phyloP scores from a whole-genome alignment of 2,329 filamentous ascomycete genomes.

The Sporothrix phasma region DNA sequence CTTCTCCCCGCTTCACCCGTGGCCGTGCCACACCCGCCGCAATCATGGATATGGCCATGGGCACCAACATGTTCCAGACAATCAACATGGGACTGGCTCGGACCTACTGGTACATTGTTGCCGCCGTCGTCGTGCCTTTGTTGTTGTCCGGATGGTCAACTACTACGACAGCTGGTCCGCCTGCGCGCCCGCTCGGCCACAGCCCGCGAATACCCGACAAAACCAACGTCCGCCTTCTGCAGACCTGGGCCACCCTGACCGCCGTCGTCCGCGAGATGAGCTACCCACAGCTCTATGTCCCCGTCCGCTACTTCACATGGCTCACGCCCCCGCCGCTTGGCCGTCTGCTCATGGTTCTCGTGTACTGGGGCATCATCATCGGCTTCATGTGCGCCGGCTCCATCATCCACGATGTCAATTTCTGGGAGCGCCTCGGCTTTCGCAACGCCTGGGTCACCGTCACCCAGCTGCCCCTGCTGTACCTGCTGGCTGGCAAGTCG shows the following conservation, averaged over 20 bases:
- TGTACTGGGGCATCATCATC: slow-evolving; percentile 50
- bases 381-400: slow-evolving; percentile 46
- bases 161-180: slow-evolving; percentile 29
- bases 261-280: slow-evolving; percentile 46
- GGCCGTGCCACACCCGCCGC: slow-evolving; percentile 1
- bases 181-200: slow-evolving; percentile 35
- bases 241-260: slow-evolving; percentile 49
- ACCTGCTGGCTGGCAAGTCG: slow-evolving; percentile 50
- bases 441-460: slow-evolving; percentile 58
- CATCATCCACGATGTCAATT: slow-evolving; percentile 43
- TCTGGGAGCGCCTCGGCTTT: slow-evolving; percentile 56
- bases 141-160: slow-evolving; percentile 35
- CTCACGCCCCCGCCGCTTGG: slow-evolving; percentile 49
- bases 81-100: slow-evolving; percentile 43
- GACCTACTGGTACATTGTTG: slow-evolving; percentile 51
- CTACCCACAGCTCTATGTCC: slow-evolving; percentile 45
- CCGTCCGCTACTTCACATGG: slow-evolving; percentile 40
- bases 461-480: slow-evolving; percentile 54
- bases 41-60: slow-evolving; percentile 25
- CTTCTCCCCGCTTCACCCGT: background rate
- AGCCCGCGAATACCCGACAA: slow-evolving; percentile 41
- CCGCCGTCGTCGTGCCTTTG: slow-evolving; percentile 36
- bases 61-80: slow-evolving; percentile 32
- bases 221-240: slow-evolving; percentile 35
- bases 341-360: slow-evolving; percentile 41